A percentile compares a stretch with the other conserved stretches of the same genome.
phyloP scores from a whole-genome alignment of 2,329 filamentous ascomycete species.

The Calonectria pteridis region DNA sequence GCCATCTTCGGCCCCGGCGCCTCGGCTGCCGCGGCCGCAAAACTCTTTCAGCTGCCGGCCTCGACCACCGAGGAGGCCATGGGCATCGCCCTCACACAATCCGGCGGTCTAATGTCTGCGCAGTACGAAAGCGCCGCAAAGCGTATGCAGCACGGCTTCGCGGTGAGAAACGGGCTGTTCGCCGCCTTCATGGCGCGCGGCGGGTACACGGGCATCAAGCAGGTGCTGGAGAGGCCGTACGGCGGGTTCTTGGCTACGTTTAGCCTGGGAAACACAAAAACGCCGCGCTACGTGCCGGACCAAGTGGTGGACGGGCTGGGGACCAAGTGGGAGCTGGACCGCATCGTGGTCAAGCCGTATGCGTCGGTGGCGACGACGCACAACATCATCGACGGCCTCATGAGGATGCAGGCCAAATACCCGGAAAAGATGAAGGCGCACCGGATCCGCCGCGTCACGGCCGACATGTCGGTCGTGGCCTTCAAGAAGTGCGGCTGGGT shows the following conservation, averaged over 20 bases:
- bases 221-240: not conserved
- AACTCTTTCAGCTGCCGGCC: not conserved
- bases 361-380: conserved; percentile 9
- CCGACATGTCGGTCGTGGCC: not conserved
- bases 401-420: not conserved
- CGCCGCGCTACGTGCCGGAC: not conserved
- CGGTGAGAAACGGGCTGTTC: not conserved
- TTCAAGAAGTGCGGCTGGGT: conserved; percentile 5
- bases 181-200: not conserved
- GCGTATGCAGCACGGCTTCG: not conserved
- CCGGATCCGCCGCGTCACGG: not conserved
- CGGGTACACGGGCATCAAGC: conserved; percentile 1
- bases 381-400: conserved; percentile 2
- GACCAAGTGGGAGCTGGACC: conserved; percentile 4
- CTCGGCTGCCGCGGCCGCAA: not conserved
- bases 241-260: not conserved
- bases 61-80: not conserved
- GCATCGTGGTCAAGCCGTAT: conserved; percentile 5
- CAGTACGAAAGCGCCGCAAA: not conserved
- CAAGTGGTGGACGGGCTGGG: not conserved
- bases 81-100: not conserved
- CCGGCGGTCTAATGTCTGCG: not conserved
- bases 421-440: not conserved
- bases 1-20: conserved; percentile 1
- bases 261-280: not conserved